Base-by-base conservation (phyloP, 1,284 basidiomycete species). In the Porodaedalea pini region DNA sequence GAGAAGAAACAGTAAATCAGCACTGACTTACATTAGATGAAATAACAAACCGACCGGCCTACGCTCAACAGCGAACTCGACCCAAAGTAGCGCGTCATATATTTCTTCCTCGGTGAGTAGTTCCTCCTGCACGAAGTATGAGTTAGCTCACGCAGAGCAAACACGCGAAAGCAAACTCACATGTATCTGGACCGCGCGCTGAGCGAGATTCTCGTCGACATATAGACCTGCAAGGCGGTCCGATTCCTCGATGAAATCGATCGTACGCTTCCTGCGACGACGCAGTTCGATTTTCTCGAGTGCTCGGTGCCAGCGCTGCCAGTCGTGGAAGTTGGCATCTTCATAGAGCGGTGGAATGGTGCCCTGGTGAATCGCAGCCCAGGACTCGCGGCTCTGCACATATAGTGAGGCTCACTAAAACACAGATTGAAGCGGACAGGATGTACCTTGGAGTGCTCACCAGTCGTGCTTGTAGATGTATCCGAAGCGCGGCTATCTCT, bases 351-450 rank as follows among this genome's bases (percentile, higher is more conserved):
- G 73, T 55, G 75, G 68, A 11, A 73, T 62, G 3, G 62, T 68
- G 3, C 71, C 73, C 48, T 65, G 67, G 61, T 73, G 76, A 27
- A 78, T 69, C 1, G 71, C 71, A 3, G 72, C 72, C 75, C 75
- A 78, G 5, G 76, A 77, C 62, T 75, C 70, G 56, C 69, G 72
- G 57, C 75, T 77, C 76, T 78, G 56, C 10, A n/a, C n/a, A 47
- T 50, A 48, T 4, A n/a, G 17, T 40, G 21, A 11, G 47, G 17
- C 2, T 57, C 54, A 48, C 49, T 37, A 39, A 49, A 39, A 51
- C 23, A 39, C 19, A 51, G 44, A 31, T 8, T 51, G 21, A 50
- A 39, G 53, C 8, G 13, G 52, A 11, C 13, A 15, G 25, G 10
- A 57, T 58, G 21, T 40, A 72, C 75, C 69, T 73, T 76, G 43